A percentile compares a stretch with the other conserved stretches of the same genome.
Conservation (phyloP, 768 basidiomycete genomes). For the Russula griseocarnosa region DNA sequence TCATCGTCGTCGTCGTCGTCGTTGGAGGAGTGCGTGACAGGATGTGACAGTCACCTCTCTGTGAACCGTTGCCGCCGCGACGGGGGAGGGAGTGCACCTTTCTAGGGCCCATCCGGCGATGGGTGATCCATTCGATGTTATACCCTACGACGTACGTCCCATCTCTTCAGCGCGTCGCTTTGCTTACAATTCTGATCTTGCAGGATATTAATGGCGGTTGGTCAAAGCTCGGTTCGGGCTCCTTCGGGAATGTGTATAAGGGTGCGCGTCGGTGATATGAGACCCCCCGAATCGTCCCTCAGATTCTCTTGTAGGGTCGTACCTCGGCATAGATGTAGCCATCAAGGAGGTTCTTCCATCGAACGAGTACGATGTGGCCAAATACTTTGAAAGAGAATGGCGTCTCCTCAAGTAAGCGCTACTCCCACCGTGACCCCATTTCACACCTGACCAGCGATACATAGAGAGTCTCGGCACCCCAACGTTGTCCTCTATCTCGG, state of each 20-base stretch:
- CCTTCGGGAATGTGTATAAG: constrained; percentile 91
- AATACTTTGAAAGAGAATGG: constrained; percentile 99
- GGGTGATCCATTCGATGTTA: constrained; percentile 82
- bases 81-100: background rate
- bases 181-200: background rate
- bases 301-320: constrained; percentile 51
- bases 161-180: background rate
- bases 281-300: background rate
- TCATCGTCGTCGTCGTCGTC: background rate
- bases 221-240: constrained; percentile 89
- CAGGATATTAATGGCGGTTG: constrained; percentile 86
- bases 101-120: constrained; percentile 21
- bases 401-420: constrained; percentile 75
- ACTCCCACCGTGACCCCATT: constrained; percentile 22
- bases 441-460: constrained; percentile 9
- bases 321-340: constrained; percentile 94
- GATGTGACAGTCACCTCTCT: background rate
- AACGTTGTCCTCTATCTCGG: constrained; percentile 94
- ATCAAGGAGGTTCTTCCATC: constrained; percentile 96
- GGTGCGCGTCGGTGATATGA: constrained; percentile 44
- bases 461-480: constrained; percentile 80
- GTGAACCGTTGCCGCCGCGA: background rate
- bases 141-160: constrained; percentile 69
- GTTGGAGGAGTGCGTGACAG: background rate
- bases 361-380: constrained; percentile 87